Evolutionary conservation across 345 rosid genomes (phyloP).

Genomic region (Punica granatum): DNA sequence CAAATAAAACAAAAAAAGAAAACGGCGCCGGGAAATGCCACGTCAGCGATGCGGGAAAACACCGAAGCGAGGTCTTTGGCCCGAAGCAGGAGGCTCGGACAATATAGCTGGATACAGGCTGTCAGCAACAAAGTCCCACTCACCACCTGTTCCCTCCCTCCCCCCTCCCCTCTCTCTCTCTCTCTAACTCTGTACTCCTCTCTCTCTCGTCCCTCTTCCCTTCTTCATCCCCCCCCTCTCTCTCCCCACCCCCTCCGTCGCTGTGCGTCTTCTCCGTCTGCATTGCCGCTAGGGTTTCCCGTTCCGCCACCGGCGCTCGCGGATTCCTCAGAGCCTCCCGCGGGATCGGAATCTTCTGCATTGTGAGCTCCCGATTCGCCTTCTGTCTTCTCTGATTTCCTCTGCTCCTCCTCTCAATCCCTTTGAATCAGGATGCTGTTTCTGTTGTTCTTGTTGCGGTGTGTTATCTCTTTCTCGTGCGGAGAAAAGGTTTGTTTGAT

Average conservation of each 20-base stretch:
- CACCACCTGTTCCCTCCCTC: conserved; percentile 40
- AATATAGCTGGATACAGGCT: conserved; percentile 99
- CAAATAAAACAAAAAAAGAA: background rate
- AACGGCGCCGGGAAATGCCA: conserved; percentile 15
- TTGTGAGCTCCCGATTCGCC: conserved; percentile 44
- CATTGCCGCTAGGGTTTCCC: conserved; percentile 25
- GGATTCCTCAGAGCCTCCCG: conserved; percentile 13
- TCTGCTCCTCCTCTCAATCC: background rate
- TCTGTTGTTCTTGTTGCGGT: background rate
- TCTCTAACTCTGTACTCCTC: conserved; percentile 1
- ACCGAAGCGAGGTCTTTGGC: background rate
- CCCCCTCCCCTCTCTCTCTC: conserved; percentile 6
- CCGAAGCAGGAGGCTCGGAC: conserved; percentile 50
- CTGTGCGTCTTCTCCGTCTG: conserved; percentile 1
- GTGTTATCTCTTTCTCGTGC: background rate
- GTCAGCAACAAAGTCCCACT: conserved; percentile 97
- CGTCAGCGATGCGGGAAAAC: conserved; percentile 21
- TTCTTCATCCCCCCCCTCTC: conserved; percentile 11
- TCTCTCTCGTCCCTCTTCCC: conserved; percentile 1
- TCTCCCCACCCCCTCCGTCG: conserved; percentile 9
- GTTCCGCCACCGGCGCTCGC: conserved; percentile 17
- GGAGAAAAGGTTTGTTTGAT: background rate
- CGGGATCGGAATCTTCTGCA: conserved; percentile 47
- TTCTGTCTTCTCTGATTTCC: conserved; percentile 8
- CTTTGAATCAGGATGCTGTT: background rate